Conservation (phyloP, 768 basidiomycete genomes). For the Kwoniella shandongensis region DNA sequence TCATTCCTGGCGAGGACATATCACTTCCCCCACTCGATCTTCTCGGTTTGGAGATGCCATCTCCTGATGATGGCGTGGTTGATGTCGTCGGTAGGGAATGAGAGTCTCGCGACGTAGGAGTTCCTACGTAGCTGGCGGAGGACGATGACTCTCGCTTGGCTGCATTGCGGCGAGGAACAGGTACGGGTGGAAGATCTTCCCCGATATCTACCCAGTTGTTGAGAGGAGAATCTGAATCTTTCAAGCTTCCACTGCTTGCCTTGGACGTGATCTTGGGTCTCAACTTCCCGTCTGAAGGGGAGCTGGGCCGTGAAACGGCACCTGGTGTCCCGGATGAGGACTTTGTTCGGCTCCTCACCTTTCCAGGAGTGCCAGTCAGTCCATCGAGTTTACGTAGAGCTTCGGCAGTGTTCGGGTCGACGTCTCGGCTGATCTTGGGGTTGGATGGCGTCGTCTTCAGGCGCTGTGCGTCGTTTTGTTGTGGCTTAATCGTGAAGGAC, state of each 20-base stretch:
- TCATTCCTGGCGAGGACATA: slow-evolving; percentile 26
- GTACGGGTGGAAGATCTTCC: slow-evolving; percentile 25
- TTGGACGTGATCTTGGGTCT: slow-evolving; percentile 13
- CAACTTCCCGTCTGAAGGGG: slow-evolving; percentile 20
- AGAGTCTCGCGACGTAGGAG: slow-evolving; percentile 40
- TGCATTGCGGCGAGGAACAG: neutral
- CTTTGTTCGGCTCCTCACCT: slow-evolving; percentile 20
- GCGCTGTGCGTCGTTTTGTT: slow-evolving; percentile 32
- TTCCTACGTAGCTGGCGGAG: slow-evolving; percentile 40
- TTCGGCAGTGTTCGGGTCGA: slow-evolving; percentile 85
- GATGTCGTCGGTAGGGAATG: slow-evolving; percentile 36
- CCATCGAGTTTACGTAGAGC: slow-evolving; percentile 92
- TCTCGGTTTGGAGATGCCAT: slow-evolving; percentile 18
- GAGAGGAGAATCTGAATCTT: slow-evolving; percentile 27
- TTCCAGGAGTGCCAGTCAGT: slow-evolving; percentile 63
- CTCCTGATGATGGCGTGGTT: slow-evolving; percentile 39
- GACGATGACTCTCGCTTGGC: slow-evolving; percentile 41
- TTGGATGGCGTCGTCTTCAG: slow-evolving; percentile 5
- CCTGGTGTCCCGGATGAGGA: slow-evolving; percentile 11
- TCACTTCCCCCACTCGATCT: slow-evolving; percentile 36
- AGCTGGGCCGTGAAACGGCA: slow-evolving; percentile 64
- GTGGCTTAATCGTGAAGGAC: slow-evolving; percentile 12
- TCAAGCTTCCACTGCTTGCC: slow-evolving; percentile 28
- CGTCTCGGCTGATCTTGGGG: slow-evolving; percentile 60
- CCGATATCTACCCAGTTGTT: slow-evolving; percentile 40